A percentile compares a stretch with the other conserved stretches of the same genome.
Conservation (phyloP, 805 yeast genomes). For the Zygoascus flipseniorum region DNA sequence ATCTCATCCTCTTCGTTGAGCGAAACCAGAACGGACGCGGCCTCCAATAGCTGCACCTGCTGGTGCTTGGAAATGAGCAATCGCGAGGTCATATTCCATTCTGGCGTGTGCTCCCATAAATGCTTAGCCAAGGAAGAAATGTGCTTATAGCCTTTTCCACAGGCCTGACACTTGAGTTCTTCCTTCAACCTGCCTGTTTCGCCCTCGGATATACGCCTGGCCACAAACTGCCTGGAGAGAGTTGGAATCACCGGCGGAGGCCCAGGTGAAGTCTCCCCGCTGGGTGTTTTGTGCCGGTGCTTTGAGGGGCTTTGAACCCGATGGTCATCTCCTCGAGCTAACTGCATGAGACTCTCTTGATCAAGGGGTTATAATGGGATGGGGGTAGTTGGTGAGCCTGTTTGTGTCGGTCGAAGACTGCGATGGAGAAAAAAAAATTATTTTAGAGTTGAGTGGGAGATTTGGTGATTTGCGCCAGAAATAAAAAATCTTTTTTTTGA, state of each 20-base stretch:
- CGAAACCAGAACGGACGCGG: slow-evolving; percentile 62
- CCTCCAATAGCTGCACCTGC: slow-evolving; percentile 75
- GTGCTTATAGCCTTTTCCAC: slow-evolving; percentile 88
- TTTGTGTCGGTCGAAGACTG: neutral
- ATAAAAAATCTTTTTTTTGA: neutral
- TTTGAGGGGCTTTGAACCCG: neutral
- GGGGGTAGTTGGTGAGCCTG: neutral
- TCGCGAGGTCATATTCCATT: slow-evolving; percentile 82
- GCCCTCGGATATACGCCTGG: slow-evolving; percentile 76
- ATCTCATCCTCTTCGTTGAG: slow-evolving; percentile 42
- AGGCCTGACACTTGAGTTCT: slow-evolving; percentile 78
- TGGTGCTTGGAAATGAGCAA: slow-evolving; percentile 78
- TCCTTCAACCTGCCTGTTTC: slow-evolving; percentile 79
- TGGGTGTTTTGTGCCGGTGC: neutral
- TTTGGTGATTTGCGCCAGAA: neutral
- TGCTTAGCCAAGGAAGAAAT: slow-evolving; percentile 82
- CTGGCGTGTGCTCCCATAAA: slow-evolving; percentile 91
- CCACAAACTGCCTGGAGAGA: slow-evolving; percentile 50
- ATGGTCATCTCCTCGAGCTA: slow-evolving; percentile 6
- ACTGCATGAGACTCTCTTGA: slow-evolving; percentile 3
- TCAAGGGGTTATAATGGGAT: neutral
- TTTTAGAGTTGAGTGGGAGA: neutral
- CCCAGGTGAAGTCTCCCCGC: neutral
- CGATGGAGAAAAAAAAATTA: neutral
- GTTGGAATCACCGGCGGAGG: slow-evolving; percentile 9